A percentile compares a stretch with the other conserved stretches of the same genome.
Evolutionary conservation across 805 yeast species (phyloP).

Genomic region (Ascoidea tarda): DNA sequence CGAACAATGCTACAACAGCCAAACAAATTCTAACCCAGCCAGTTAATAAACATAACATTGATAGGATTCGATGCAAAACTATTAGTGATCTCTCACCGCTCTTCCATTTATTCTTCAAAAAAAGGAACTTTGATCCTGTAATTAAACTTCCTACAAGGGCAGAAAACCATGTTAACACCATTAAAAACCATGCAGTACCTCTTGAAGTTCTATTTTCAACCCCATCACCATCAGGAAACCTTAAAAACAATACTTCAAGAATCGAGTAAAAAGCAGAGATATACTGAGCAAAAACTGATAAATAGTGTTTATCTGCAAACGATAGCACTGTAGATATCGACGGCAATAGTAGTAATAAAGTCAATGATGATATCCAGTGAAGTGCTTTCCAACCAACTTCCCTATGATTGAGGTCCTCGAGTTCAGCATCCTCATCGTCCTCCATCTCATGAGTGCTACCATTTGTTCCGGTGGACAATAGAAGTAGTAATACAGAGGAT

Average conservation of each 20-base stretch:
- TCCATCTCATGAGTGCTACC: no score
- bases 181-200: slow-evolving; percentile 54
- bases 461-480: no score
- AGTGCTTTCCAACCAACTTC: slow-evolving; percentile 39
- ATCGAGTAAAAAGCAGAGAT: slow-evolving; percentile 34
- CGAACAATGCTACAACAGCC: slow-evolving; percentile 74
- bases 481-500: no score
- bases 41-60: slow-evolving; percentile 32
- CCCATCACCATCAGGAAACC: slow-evolving; percentile 51
- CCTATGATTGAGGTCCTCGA: slow-evolving; percentile 6
- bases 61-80: slow-evolving; percentile 27
- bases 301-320: slow-evolving; percentile 34
- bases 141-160: slow-evolving; percentile 41
- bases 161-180: slow-evolving; percentile 29
- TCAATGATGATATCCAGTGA: slow-evolving; percentile 48
- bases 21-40: slow-evolving; percentile 75
- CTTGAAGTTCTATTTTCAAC: slow-evolving; percentile 55
- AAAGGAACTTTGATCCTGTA: slow-evolving; percentile 34
- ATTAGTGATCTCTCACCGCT: slow-evolving; percentile 22
- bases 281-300: slow-evolving; percentile 31
- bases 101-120: slow-evolving; percentile 20
- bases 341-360: slow-evolving; percentile 36
- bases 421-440: no score
- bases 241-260: slow-evolving; percentile 40
- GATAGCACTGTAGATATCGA: slow-evolving; percentile 40